Evolutionary conservation across 352 stramenopile species (phyloP).

Genomic region (Globisporangium nunn): DNA sequence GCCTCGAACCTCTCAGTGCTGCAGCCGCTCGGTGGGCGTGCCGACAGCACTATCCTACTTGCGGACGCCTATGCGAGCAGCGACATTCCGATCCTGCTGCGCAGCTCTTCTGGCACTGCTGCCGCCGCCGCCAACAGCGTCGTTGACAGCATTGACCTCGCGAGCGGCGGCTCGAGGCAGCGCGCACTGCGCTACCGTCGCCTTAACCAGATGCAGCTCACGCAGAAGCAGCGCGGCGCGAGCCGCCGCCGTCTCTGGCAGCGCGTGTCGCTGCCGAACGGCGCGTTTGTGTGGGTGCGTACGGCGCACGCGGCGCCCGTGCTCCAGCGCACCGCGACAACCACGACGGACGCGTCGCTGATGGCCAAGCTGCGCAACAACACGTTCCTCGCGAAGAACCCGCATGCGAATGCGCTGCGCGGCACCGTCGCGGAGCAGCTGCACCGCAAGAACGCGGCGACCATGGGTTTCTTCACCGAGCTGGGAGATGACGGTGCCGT

Average conservation of each 20-base stretch:
- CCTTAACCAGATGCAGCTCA: conserved; percentile 64
- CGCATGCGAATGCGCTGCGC: conserved; percentile 28
- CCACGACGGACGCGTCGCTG: conserved; percentile 29
- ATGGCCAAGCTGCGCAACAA: conserved; percentile 49
- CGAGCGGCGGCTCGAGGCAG: conserved; percentile 31
- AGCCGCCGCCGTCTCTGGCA: conserved; percentile 51
- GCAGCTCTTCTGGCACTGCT: conserved; percentile 10
- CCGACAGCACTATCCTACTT: conserved; percentile 13
- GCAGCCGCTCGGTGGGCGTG: conserved; percentile 2
- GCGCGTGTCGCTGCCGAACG: conserved; percentile 43
- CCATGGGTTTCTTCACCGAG: conserved; percentile 64
- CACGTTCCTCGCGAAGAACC: conserved; percentile 51
- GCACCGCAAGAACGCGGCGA: conserved; percentile 69
- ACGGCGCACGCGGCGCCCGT: conserved; percentile 25
- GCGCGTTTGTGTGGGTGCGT: conserved; percentile 58
- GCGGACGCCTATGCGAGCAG: conserved; percentile 8
- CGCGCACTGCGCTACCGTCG: conserved; percentile 49
- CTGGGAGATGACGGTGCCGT: conserved; percentile 36
- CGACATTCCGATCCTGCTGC: conserved; percentile 15
- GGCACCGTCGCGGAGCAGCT: conserved; percentile 52
- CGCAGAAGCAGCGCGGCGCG: conserved; percentile 53
- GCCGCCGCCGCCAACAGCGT: background rate
- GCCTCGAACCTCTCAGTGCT: conserved; percentile 22
- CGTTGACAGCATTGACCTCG: conserved; percentile 21
- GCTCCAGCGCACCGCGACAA: conserved; percentile 12